Evolutionary conservation across 169 alveolate genomes (phyloP), one percentile per base, ranked within the genome.

Genomic region (Sarcocystis neurona): DNA sequence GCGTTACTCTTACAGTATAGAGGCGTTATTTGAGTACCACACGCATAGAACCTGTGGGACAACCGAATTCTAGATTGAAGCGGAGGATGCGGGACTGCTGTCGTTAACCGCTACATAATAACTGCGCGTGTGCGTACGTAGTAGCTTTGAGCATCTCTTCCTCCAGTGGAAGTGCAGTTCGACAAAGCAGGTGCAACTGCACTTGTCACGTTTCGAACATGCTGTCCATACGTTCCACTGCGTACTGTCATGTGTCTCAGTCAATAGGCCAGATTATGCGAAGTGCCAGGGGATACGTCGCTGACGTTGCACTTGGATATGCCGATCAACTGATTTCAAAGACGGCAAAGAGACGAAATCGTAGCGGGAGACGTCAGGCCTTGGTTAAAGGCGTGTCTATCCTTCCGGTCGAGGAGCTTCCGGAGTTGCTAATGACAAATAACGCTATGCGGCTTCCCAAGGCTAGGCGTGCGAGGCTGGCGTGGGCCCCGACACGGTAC

Each of bases 251-350:
- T 32, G n/a, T 12, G 70, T 32, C 60, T 58, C 72, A 63, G 75
- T 37, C 75, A 0, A 41, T 63, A n/a, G 75, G 75, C 0, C 75
- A 30, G 41, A 41, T 63, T 1, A 30, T 18, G 37, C 27, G 32
- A n/a, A 63, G 75, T 43, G 41, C n/a, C 1, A 63, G 32, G 46
- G 75, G 75, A 8, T 63, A 63, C 75, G 75, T 63, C 27, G 75
- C 44, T 10, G 75, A 63, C 75, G 75, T 63, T 18, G 75, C 75
- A n/a, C 44, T 63, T 15, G 75, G 27, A 8, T 63, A 63, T 43
- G 75, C 75, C 20, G n/a, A 63, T n/a, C 39, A 63, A n/a, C 6
- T 63, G 27, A 41, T n/a, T n/a, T 63, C 6, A 41, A 63, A 12
- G 75, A 10, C 75, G 43, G 75, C 75, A 41, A 63, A 5, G 75